A percentile compares a stretch with the other conserved stretches of the same genome.
These are phyloP conservation scores for Botrytis sinoallii DNA, from an alignment of 2,329 filamentous ascomycete species.

Conservation along the genomic window DNA sequence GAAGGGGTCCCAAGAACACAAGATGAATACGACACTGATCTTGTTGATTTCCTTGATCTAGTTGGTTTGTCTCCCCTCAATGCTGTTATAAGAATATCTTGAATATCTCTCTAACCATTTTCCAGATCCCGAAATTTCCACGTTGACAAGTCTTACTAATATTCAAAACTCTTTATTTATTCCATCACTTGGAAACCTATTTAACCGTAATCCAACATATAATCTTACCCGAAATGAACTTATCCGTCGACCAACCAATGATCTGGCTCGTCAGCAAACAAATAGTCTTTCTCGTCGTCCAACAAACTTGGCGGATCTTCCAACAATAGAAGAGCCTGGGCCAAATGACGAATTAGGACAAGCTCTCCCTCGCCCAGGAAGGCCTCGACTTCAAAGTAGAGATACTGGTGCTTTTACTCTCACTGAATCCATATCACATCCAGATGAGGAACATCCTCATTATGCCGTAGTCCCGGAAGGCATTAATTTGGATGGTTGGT, in stretches of 20 bases:
- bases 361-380: not conserved
- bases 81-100: not conserved
- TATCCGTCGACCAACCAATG: slow-evolving; percentile 41
- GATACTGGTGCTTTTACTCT: slow-evolving; percentile 31
- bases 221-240: slow-evolving; percentile 50
- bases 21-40: slow-evolving; percentile 54
- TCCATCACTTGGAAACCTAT: slow-evolving; percentile 69
- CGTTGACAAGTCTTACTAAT: slow-evolving; percentile 80
- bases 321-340: slow-evolving; percentile 17
- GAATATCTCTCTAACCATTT: slow-evolving; percentile 19
- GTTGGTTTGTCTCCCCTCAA: slow-evolving; percentile 48
- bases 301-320: slow-evolving; percentile 14
- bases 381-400: slow-evolving; percentile 20
- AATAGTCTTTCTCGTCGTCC: slow-evolving; percentile 8
- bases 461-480: slow-evolving; percentile 80
- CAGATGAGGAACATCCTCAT: slow-evolving; percentile 58
- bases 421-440: slow-evolving; percentile 62
- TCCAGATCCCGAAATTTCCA: slow-evolving; percentile 54
- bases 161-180: slow-evolving; percentile 88
- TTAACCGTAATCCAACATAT: slow-evolving; percentile 80
- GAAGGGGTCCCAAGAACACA: not conserved
- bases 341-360: slow-evolving; percentile 18
- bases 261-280: slow-evolving; percentile 5
- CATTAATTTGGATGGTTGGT: slow-evolving; percentile 70
- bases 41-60: slow-evolving; percentile 67